Percentiles rank a stretch among this genome's conserved stretches.
These are phyloP conservation scores for Trichoderma reesei DNA, from an alignment of 495 filamentous ascomycete genomes.

Conservation along the genomic window DNA sequence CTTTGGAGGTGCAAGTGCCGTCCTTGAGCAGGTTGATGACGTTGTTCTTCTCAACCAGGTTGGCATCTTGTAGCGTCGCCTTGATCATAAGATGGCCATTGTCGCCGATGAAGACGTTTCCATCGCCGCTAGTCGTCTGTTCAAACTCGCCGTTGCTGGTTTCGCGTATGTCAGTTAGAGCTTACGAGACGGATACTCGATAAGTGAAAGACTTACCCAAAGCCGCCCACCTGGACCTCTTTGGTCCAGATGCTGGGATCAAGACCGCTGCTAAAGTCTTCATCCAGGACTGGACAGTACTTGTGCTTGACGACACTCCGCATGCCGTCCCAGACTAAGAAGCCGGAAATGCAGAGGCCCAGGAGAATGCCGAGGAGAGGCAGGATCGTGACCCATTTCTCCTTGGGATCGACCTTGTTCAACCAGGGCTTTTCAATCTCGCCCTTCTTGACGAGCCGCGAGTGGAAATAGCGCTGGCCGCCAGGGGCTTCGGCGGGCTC, in stretches of 20 bases:
- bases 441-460: slow-evolving; percentile 58
- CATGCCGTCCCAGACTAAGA: slow-evolving; percentile 64
- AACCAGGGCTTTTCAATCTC: slow-evolving; percentile 64
- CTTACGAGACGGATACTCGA: neutral
- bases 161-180: neutral
- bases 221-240: slow-evolving; percentile 74
- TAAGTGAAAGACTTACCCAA: slow-evolving; percentile 47
- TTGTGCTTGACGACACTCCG: slow-evolving; percentile 58
- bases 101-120: slow-evolving; percentile 58
- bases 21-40: slow-evolving; percentile 55
- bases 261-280: slow-evolving; percentile 55
- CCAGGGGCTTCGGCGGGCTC: slow-evolving; percentile 20
- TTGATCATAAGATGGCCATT: slow-evolving; percentile 62
- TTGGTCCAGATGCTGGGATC: slow-evolving; percentile 59
- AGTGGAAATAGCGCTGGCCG: slow-evolving; percentile 59
- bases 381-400: slow-evolving; percentile 80
- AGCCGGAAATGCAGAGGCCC: slow-evolving; percentile 54
- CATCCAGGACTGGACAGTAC: slow-evolving; percentile 63
- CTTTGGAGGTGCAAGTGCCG: slow-evolving; percentile 53
- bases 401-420: slow-evolving; percentile 55
- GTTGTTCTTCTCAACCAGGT: slow-evolving; percentile 50
- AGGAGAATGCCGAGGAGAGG: slow-evolving; percentile 57
- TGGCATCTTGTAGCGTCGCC: slow-evolving; percentile 63
- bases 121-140: slow-evolving; percentile 55
- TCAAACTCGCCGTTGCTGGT: slow-evolving; percentile 73